Evolutionary conservation across 2,329 filamentous ascomycete genomes (phyloP).

Genomic region (Phaeophleospora eucalypticola): DNA sequence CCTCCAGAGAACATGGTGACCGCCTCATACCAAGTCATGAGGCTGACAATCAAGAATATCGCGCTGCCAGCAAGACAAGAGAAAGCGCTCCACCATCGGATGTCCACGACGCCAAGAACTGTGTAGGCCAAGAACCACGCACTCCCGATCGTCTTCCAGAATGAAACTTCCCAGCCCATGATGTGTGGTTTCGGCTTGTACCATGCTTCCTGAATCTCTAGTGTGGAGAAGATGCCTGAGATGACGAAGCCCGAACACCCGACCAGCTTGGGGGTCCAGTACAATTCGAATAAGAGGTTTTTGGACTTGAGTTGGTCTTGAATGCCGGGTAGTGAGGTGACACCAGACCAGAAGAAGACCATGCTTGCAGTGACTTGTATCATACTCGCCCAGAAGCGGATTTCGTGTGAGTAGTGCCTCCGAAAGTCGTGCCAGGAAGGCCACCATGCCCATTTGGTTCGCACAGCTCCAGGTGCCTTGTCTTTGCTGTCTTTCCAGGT

Average conservation of each 20-base stretch:
- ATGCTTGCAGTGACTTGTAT: slow-evolving; percentile 22
- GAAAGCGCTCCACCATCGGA: neutral
- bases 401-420: slow-evolving; percentile 24
- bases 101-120: neutral
- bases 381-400: slow-evolving; percentile 27
- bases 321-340: slow-evolving; percentile 24
- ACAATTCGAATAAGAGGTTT: slow-evolving; percentile 16
- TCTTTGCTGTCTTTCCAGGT: neutral
- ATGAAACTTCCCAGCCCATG: slow-evolving; percentile 28
- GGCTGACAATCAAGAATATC: slow-evolving; percentile 28
- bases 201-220: slow-evolving; percentile 29
- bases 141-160: slow-evolving; percentile 26
- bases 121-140: slow-evolving; percentile 21
- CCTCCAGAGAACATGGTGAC: neutral
- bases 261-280: slow-evolving; percentile 26
- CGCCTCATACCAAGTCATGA: slow-evolving; percentile 29
- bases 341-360: slow-evolving; percentile 25
- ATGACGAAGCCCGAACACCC: slow-evolving; percentile 24
- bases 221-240: slow-evolving; percentile 23
- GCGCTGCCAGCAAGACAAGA: slow-evolving; percentile 26
- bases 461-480: neutral
- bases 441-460: slow-evolving; percentile 3
- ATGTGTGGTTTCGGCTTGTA: slow-evolving; percentile 18
- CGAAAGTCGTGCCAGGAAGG: slow-evolving; percentile 23
- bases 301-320: slow-evolving; percentile 16